These are phyloP conservation scores for Knoxia roxburghii DNA, from an alignment of 257 asterid genomes.

Conservation along the genomic window DNA sequence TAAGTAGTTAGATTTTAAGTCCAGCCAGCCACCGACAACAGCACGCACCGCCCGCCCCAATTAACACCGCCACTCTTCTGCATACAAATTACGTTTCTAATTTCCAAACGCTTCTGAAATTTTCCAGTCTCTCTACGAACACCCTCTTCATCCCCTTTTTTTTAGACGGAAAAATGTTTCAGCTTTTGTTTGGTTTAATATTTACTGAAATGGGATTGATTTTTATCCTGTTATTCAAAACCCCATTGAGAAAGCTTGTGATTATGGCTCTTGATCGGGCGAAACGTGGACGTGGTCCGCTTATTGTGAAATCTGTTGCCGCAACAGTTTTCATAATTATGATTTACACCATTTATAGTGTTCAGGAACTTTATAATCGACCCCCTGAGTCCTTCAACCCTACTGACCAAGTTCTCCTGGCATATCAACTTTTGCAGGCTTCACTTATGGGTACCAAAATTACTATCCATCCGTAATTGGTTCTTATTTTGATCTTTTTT, in stretches of 20 bases:
- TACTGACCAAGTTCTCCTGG: slow-evolving; percentile 22
- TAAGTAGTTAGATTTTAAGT: no score
- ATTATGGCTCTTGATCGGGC: slow-evolving; percentile 30
- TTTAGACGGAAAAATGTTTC: slow-evolving; percentile 20
- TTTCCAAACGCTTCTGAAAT: no score
- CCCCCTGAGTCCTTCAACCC: slow-evolving; percentile 26
- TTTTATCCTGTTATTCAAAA: slow-evolving; percentile 27
- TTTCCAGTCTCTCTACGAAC: no score
- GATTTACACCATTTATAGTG: slow-evolving; percentile 26
- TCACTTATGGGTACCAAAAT: slow-evolving; percentile 29
- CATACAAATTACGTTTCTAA: no score
- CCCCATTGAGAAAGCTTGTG: slow-evolving; percentile 39
- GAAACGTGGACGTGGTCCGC: slow-evolving; percentile 39
- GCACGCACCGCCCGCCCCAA: no score
- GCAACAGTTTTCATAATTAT: slow-evolving; percentile 28
- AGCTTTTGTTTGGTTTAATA: slow-evolving; percentile 25
- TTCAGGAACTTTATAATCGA: slow-evolving; percentile 22
- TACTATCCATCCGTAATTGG: neutral
- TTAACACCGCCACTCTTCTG: no score
- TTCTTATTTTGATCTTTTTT: neutral
- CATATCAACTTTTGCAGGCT: slow-evolving; percentile 24
- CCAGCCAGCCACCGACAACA: no score
- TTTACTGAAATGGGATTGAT: slow-evolving; percentile 31
- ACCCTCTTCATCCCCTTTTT: no score
- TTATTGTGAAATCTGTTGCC: slow-evolving; percentile 32